Evolutionary conservation across 2,329 filamentous ascomycete species (phyloP).

Genomic region (Myrmaecium sp.): DNA sequence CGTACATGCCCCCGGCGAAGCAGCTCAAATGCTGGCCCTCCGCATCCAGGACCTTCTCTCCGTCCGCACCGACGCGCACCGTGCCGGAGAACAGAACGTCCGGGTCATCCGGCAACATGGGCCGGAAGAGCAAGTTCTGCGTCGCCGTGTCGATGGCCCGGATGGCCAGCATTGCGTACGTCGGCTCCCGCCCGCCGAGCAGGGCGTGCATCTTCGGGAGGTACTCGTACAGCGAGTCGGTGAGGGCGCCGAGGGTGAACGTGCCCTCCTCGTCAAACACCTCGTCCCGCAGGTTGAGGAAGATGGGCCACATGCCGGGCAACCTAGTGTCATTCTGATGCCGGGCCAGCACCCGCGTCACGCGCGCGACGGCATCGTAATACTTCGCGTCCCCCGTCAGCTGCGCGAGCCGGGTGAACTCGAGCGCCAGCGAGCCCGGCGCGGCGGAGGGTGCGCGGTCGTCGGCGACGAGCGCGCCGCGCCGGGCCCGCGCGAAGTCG

Average conservation of each 20-base stretch:
- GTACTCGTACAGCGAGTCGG: constrained; percentile 34
- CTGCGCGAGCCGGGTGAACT: constrained; percentile 80
- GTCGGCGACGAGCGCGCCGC: constrained; percentile 44
- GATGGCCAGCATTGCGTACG: constrained; percentile 39
- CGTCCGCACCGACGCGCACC: constrained; percentile 18
- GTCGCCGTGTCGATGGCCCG: constrained; percentile 24
- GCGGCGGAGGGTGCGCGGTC: constrained; percentile 9
- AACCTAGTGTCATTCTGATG: constrained; percentile 56
- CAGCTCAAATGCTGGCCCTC: constrained; percentile 42
- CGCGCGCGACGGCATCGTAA: constrained; percentile 76
- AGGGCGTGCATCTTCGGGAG: constrained; percentile 40
- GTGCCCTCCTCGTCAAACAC: constrained; percentile 23
- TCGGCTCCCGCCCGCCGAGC: too few species aligned
- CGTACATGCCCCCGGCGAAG: constrained; percentile 46
- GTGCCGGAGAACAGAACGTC: constrained; percentile 31
- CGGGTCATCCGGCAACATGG: constrained; percentile 26
- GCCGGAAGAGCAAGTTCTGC: constrained; percentile 29
- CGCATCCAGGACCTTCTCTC: constrained; percentile 15
- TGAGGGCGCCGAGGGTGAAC: constrained; percentile 20
- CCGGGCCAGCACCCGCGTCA: constrained; percentile 63
- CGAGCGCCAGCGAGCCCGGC: constrained; percentile 57
- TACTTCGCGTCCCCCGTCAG: constrained; percentile 67
- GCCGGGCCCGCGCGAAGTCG: constrained; percentile 52
- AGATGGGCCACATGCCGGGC: constrained; percentile 65
- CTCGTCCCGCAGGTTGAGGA: constrained; percentile 31